Conservation (phyloP, 108 stramenopile species). For the Skeletonema potamos region DNA sequence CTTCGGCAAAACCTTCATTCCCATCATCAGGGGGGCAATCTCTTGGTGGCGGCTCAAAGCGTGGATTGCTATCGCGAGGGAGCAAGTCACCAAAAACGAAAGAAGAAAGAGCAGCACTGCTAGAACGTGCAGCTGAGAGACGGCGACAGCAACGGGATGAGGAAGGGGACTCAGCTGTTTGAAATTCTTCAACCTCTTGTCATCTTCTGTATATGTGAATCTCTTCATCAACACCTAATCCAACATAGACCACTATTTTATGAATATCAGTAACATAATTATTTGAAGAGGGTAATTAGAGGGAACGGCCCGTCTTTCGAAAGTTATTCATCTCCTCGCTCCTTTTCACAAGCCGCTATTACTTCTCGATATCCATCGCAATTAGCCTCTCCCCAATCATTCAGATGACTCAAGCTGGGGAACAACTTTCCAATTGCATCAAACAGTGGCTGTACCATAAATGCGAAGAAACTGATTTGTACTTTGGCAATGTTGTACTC, state of each 20-base stretch:
- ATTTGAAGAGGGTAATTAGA: background rate
- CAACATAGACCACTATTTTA: background rate
- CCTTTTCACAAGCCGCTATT: conserved; percentile 11
- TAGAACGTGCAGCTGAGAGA: conserved; percentile 46
- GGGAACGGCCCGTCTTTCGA: too few species aligned
- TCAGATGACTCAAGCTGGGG: conserved; percentile 24
- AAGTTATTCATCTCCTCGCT: background rate
- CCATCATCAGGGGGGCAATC: conserved; percentile 45
- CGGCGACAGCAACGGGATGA: conserved; percentile 45
- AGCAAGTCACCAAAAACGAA: conserved; percentile 43
- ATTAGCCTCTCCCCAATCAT: conserved; percentile 34
- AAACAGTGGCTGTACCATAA: conserved; percentile 54
- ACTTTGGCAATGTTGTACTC: conserved; percentile 35
- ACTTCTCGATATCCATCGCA: conserved; percentile 25
- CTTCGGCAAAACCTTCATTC: conserved; percentile 22
- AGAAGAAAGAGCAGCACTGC: conserved; percentile 51
- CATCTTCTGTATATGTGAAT: background rate
- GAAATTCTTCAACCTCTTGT: background rate
- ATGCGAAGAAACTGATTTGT: conserved; percentile 57
- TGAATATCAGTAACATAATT: background rate
- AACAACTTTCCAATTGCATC: conserved; percentile 23
- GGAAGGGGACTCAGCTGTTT: conserved; percentile 32
- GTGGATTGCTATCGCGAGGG: conserved; percentile 41
- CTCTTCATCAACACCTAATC: background rate
- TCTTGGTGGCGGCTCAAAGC: conserved; percentile 22